These are phyloP conservation scores for Dovyalis caffra DNA, from an alignment of 345 rosid species.

Conservation along the genomic window DNA sequence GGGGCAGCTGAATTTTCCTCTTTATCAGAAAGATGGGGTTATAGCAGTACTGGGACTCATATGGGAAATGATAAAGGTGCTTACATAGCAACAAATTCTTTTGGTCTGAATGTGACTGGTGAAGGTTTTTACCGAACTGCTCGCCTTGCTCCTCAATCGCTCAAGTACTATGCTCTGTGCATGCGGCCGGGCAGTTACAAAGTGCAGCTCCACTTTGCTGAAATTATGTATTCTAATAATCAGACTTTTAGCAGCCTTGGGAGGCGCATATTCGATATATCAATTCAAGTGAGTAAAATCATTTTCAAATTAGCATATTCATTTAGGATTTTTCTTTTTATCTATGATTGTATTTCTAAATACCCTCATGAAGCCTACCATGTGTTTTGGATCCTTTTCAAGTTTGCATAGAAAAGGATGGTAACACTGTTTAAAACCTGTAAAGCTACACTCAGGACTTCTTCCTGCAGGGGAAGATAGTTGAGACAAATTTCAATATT, in stretches of 20 bases:
- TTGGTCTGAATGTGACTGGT: conserved; percentile 32
- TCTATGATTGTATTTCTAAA: neutral
- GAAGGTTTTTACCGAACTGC: conserved; percentile 51
- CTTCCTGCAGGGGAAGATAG: conserved; percentile 51
- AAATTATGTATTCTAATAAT: conserved; percentile 63
- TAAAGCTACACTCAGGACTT: neutral
- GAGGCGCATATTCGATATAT: conserved; percentile 64
- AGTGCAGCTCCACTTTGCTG: conserved; percentile 81
- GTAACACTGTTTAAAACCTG: neutral
- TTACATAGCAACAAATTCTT: conserved; percentile 33
- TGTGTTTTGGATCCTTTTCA: neutral
- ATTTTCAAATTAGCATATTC: neutral
- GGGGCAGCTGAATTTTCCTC: conserved; percentile 40
- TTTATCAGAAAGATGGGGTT: conserved; percentile 50
- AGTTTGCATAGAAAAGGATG: neutral
- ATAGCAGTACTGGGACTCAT: conserved; percentile 69
- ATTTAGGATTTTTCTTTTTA: neutral
- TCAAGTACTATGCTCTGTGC: conserved; percentile 81
- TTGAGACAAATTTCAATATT: conserved; percentile 60
- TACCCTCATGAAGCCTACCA: neutral
- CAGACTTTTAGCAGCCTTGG: conserved; percentile 61
- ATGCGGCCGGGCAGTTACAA: conserved; percentile 56
- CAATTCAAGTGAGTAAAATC: conserved; percentile 60
- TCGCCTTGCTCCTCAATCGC: conserved; percentile 68
- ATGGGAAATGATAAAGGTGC: neutral